These are phyloP conservation scores for Ophiocordyceps camponoti-rufipedis DNA, from an alignment of 2,329 filamentous ascomycete genomes.

Conservation along the genomic window DNA sequence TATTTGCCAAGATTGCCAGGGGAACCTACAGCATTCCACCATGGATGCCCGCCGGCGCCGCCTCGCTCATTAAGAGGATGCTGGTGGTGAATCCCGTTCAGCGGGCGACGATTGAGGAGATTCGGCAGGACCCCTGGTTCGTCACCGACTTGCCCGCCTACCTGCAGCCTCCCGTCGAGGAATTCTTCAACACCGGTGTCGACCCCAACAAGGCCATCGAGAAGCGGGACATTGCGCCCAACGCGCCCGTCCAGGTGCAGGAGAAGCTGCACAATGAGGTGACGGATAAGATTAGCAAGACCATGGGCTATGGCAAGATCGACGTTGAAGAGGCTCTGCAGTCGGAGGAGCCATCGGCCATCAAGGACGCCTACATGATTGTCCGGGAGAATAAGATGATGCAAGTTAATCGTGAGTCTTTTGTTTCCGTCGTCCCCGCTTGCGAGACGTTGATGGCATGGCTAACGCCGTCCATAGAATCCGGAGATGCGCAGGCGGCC, in stretches of 20 bases:
- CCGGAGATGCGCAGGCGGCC: conserved; percentile 14
- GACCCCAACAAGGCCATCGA: conserved; percentile 85
- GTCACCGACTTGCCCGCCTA: conserved; percentile 71
- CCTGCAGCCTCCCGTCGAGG: conserved; percentile 70
- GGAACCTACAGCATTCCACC: conserved; percentile 84
- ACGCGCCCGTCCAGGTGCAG: conserved; percentile 60
- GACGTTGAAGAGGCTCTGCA: conserved; percentile 90
- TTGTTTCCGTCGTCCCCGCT: conserved; percentile 1
- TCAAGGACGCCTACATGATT: conserved; percentile 98
- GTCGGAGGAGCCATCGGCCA: conserved; percentile 85
- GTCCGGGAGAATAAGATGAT: conserved; percentile 96
- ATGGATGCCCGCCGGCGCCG: conserved; percentile 76
- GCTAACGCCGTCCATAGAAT: conserved; percentile 7
- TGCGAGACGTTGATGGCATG: conserved; percentile 9
- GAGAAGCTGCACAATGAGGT: conserved; percentile 85
- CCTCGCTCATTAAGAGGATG: conserved; percentile 76
- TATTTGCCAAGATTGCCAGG: conserved; percentile 95
- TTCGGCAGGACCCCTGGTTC: conserved; percentile 90
- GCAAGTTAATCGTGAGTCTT: conserved; percentile 70
- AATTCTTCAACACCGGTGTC: conserved; percentile 85
- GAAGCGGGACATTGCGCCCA: conserved; percentile 61
- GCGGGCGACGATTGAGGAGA: conserved; percentile 84
- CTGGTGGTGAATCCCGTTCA: conserved; percentile 89
- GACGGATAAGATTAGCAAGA: conserved; percentile 89
- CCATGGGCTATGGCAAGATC: conserved; percentile 89